Percentiles rank a stretch among this genome's conserved stretches.
These are phyloP conservation scores for Termitomyces sp. DNA, from an alignment of 768 basidiomycete species.

Conservation along the genomic window DNA sequence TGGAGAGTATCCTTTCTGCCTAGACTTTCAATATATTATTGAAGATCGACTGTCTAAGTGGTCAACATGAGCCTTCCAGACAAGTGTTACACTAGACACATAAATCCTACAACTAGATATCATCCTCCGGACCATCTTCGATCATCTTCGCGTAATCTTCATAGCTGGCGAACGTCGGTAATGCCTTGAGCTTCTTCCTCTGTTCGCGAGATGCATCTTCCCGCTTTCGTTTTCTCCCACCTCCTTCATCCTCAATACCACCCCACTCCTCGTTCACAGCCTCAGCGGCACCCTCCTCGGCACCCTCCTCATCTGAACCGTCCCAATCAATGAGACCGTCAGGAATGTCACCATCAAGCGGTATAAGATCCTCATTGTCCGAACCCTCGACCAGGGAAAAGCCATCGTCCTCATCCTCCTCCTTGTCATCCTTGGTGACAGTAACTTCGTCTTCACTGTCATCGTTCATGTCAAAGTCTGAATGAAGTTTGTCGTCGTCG, in stretches of 20 bases:
- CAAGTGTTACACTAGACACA: not conserved
- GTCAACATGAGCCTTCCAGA: too few species aligned
- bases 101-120: constrained; percentile 27
- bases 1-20: constrained; percentile 1
- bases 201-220: constrained; percentile 33
- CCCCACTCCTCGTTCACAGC: constrained; percentile 51
- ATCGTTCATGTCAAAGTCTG: constrained; percentile 25
- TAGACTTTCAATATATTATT: not conserved
- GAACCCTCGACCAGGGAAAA: constrained; percentile 59
- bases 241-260: constrained; percentile 31
- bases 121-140: constrained; percentile 69
- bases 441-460: constrained; percentile 21
- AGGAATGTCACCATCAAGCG: constrained; percentile 49
- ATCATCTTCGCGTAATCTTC: constrained; percentile 85
- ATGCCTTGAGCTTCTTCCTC: constrained; percentile 61
- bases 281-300: constrained; percentile 27
- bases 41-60: not conserved
- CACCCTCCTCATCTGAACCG: constrained; percentile 41
- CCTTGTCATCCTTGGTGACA: constrained; percentile 24
- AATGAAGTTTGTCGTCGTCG: constrained; percentile 19
- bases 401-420: constrained; percentile 37
- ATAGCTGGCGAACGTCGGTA: constrained; percentile 83
- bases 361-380: constrained; percentile 66
- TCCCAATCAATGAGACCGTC: constrained; percentile 57
- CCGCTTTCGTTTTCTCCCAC: constrained; percentile 41